phyloP scores from a whole-genome alignment of 208 protist genomes.

The Leishmania arabica region DNA sequence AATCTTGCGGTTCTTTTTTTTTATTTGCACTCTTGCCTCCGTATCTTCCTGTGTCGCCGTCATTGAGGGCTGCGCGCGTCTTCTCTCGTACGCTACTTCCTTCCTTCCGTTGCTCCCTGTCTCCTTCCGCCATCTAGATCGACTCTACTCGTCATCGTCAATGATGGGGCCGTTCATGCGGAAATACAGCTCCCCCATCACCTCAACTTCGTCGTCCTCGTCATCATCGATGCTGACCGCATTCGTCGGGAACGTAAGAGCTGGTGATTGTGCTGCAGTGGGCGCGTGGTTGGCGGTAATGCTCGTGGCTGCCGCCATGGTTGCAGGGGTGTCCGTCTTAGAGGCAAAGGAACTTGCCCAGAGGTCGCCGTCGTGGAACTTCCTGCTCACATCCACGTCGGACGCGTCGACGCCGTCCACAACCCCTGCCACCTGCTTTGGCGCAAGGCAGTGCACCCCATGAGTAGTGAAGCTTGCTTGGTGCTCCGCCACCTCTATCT shows the following conservation, averaged over 20 bases:
- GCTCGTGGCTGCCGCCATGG: not conserved
- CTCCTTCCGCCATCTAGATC: not conserved
- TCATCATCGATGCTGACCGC: conserved; percentile 46
- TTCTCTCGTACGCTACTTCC: not conserved
- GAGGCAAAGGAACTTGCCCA: conserved; percentile 28
- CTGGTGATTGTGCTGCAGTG: conserved; percentile 9
- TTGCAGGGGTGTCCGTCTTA: conserved; percentile 23
- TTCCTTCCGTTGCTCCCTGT: not conserved
- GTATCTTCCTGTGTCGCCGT: not conserved
- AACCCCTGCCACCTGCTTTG: conserved; percentile 41
- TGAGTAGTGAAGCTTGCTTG: conserved; percentile 80
- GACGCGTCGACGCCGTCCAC: conserved; percentile 46
- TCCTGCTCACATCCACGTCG: conserved; percentile 65
- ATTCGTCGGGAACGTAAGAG: conserved; percentile 20
- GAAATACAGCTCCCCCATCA: conserved; percentile 81
- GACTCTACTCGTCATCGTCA: conserved; percentile 65
- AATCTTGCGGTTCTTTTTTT: too few relatives aligned
- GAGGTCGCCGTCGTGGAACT: conserved; percentile 58
- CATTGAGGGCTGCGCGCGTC: not conserved
- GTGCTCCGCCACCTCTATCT: conserved; percentile 79
- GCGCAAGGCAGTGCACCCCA: conserved; percentile 57
- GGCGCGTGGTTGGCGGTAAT: not conserved
- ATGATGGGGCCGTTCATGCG: conserved; percentile 83
- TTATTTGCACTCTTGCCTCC: not conserved
- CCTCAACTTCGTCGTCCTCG: conserved; percentile 89